phyloP scores from a whole-genome alignment of 768 basidiomycete species.

The Boletus subcaerulescens region DNA sequence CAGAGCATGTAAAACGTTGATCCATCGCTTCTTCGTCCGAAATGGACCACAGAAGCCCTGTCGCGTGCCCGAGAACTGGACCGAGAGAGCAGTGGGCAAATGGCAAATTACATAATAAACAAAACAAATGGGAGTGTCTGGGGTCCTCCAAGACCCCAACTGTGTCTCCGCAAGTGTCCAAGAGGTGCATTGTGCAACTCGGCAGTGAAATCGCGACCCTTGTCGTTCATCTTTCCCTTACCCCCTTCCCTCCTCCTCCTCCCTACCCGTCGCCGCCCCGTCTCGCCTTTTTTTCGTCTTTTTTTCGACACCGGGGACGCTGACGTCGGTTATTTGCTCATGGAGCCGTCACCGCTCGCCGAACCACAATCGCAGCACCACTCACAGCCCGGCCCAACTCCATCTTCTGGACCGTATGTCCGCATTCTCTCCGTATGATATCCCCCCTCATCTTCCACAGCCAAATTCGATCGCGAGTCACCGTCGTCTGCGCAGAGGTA shows the following conservation, averaged over 20 bases:
- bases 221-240: neutral
- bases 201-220: slow-evolving; percentile 9
- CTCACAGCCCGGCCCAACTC: slow-evolving; percentile 12
- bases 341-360: slow-evolving; percentile 19
- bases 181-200: slow-evolving; percentile 17
- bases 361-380: slow-evolving; percentile 18
- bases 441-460: slow-evolving; percentile 31
- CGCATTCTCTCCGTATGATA: slow-evolving; percentile 3
- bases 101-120: slow-evolving; percentile 9
- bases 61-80: slow-evolving; percentile 9
- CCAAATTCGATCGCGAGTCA: slow-evolving; percentile 72
- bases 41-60: slow-evolving; percentile 4
- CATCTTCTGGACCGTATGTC: slow-evolving; percentile 33
- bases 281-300: neutral
- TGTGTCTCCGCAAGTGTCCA: slow-evolving; percentile 8
- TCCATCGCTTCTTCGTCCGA: slow-evolving; percentile 11
- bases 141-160: slow-evolving; percentile 25
- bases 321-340: neutral
- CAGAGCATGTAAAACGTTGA: slow-evolving; percentile 10
- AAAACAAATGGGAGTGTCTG: slow-evolving; percentile 1
- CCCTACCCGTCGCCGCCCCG: no score
- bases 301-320: neutral
- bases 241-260: neutral
- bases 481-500: slow-evolving; percentile 81
- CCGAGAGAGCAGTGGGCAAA: no score